Percentiles rank a stretch among this genome's conserved stretches.
phyloP scores from a whole-genome alignment of 129 eudicot genomes.

The Logfia minima region DNA sequence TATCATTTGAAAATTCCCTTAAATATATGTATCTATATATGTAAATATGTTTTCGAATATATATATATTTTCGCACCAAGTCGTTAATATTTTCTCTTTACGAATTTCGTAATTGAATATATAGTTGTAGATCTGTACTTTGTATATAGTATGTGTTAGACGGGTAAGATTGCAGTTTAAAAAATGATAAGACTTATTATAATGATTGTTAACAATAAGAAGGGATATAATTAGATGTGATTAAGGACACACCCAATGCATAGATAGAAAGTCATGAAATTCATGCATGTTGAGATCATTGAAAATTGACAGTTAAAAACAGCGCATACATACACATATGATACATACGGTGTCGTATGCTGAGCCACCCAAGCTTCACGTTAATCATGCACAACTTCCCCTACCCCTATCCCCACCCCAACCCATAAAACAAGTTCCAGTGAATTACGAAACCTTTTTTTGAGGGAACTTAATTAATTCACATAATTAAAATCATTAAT shows the following conservation, averaged over 20 bases:
- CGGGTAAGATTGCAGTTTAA: too few relatives aligned
- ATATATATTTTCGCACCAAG: too few relatives aligned
- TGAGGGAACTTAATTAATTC: background rate
- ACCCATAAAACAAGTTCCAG: constrained; percentile 7
- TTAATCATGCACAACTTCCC: constrained; percentile 21
- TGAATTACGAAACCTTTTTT: constrained; percentile 10
- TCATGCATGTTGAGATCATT: constrained; percentile 18
- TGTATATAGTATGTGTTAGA: too few relatives aligned
- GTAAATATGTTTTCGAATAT: too few relatives aligned
- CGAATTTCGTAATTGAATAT: too few relatives aligned
- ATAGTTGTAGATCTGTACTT: too few relatives aligned
- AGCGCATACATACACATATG: constrained; percentile 13
- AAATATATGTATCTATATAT: too few relatives aligned
- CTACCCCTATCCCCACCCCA: constrained; percentile 10
- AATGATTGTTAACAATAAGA: background rate
- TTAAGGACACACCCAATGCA: constrained; percentile 3
- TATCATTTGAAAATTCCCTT: too few relatives aligned
- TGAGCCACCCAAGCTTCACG: constrained; percentile 31
- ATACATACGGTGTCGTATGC: constrained; percentile 23
- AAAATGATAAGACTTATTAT: too few relatives aligned
- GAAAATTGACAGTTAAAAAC: constrained; percentile 23
- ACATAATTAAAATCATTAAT: too few relatives aligned
- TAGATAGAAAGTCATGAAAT: constrained; percentile 22
- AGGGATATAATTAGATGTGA: background rate
- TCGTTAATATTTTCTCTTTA: too few relatives aligned